A percentile compares a stretch with the other conserved stretches of the same genome.
These are phyloP conservation scores for Aspergillus uvarum DNA, from an alignment of 2,329 filamentous ascomycete genomes.

Conservation along the genomic window DNA sequence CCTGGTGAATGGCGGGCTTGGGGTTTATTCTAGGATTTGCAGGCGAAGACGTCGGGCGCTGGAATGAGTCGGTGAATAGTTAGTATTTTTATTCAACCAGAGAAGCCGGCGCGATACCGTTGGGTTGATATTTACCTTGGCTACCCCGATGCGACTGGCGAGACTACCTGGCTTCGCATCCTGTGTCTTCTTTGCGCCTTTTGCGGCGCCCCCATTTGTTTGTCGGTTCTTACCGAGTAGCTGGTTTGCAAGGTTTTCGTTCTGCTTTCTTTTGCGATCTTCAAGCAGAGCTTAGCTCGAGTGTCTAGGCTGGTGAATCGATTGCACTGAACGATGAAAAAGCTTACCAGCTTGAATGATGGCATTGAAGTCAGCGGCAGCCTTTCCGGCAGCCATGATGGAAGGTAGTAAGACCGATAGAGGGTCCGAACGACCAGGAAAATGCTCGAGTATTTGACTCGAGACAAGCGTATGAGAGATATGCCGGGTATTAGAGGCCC, in stretches of 20 bases:
- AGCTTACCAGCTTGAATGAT: constrained; percentile 53
- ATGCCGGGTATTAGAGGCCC: no score
- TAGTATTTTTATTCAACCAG: not conserved
- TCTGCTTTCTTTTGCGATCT: constrained; percentile 57
- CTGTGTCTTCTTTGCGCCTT: constrained; percentile 40
- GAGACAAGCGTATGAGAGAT: not conserved
- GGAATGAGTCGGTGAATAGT: not conserved
- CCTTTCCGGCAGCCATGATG: constrained; percentile 39
- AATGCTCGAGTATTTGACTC: not conserved
- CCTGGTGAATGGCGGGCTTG: constrained; percentile 24
- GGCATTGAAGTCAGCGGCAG: constrained; percentile 49
- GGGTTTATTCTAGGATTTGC: constrained; percentile 39
- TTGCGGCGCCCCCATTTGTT: constrained; percentile 48
- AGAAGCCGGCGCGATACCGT: not conserved
- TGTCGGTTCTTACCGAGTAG: constrained; percentile 58
- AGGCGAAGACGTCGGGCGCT: constrained; percentile 45
- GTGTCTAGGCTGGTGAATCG: not conserved
- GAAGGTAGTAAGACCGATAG: constrained; percentile 7
- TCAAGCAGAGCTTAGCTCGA: constrained; percentile 1
- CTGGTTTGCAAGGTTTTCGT: constrained; percentile 58
- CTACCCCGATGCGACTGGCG: constrained; percentile 60
- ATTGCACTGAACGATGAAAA: not conserved
- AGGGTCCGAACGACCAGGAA: not conserved
- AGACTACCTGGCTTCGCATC: constrained; percentile 50
- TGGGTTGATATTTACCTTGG: constrained; percentile 48